Conservation (phyloP, 352 stramenopile genomes). For the Blastocystis sp. region DNA sequence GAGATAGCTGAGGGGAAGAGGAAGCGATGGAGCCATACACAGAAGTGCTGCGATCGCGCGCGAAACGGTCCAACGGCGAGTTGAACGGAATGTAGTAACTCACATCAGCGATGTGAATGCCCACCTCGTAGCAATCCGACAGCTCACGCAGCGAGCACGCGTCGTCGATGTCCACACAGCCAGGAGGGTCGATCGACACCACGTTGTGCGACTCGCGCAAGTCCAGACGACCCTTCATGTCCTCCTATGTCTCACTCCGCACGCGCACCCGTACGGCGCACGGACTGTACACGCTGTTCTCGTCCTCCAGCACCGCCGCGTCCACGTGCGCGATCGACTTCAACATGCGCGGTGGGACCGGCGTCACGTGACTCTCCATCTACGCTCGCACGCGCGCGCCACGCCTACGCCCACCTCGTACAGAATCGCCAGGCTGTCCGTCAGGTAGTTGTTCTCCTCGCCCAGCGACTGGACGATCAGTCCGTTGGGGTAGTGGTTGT, state of each 20-base stretch:
- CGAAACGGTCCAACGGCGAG: conserved; percentile 38
- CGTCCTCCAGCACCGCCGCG: neutral
- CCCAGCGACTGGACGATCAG: conserved; percentile 5
- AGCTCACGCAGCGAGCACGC: conserved; percentile 44
- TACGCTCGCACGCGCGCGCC: neutral
- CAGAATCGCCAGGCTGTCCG: conserved; percentile 15
- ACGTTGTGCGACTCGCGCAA: conserved; percentile 53
- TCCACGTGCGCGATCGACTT: neutral
- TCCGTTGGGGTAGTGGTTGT: neutral
- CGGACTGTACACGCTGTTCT: neutral
- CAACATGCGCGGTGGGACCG: neutral
- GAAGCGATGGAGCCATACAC: conserved; percentile 25
- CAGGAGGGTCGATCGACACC: conserved; percentile 44
- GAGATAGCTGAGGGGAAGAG: conserved; percentile 16
- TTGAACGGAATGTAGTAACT: conserved; percentile 48
- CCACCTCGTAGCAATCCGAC: conserved; percentile 35
- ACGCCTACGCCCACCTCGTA: conserved; percentile 21
- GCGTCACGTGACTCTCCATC: conserved; percentile 38
- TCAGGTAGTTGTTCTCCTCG: conserved; percentile 7
- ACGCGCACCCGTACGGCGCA: neutral
- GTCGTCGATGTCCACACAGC: conserved; percentile 67
- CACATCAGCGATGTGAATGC: conserved; percentile 64
- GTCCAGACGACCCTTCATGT: conserved; percentile 13
- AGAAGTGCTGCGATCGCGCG: conserved; percentile 15
- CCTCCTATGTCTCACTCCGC: neutral